phyloP scores from a whole-genome alignment of 2,329 filamentous ascomycete genomes.

The Trichoderma sp. region DNA sequence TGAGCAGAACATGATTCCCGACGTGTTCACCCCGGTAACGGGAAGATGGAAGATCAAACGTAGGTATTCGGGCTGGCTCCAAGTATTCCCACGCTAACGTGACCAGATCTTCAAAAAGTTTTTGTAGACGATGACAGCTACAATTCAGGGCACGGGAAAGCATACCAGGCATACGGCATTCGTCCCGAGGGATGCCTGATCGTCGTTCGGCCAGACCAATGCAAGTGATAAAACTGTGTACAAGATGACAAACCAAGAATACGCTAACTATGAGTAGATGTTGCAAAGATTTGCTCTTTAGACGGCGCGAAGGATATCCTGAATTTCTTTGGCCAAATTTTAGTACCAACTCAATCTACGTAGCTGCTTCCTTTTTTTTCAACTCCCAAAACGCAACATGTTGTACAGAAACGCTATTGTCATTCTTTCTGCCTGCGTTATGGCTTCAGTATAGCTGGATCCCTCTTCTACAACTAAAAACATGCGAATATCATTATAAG shows the following conservation, averaged over 20 bases:
- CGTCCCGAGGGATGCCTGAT: slow-evolving; percentile 3
- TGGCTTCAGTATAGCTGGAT: no score
- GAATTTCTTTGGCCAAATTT: not conserved
- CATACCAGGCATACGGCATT: slow-evolving; percentile 9
- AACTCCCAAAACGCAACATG: no score
- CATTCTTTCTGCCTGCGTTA: no score
- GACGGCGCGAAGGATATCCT: not conserved
- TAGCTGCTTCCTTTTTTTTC: not conserved
- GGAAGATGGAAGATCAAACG: slow-evolving; percentile 20
- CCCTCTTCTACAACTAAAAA: no score
- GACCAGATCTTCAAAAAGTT: slow-evolving; percentile 6
- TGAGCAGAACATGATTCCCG: not conserved
- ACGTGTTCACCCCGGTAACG: not conserved
- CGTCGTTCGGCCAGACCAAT: slow-evolving; percentile 12
- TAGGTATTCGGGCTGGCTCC: not conserved
- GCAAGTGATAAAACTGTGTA: not conserved
- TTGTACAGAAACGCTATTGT: no score
- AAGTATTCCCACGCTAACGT: not conserved
- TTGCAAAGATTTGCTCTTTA: slow-evolving; percentile 2
- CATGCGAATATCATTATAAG: no score
- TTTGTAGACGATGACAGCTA: slow-evolving; percentile 4
- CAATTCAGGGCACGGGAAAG: not conserved
- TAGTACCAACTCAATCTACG: not conserved
- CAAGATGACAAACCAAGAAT: not conserved
- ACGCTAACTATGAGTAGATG: not conserved